Conservation (phyloP, 495 filamentous ascomycete species). For the Aspergillus heteromorphus region DNA sequence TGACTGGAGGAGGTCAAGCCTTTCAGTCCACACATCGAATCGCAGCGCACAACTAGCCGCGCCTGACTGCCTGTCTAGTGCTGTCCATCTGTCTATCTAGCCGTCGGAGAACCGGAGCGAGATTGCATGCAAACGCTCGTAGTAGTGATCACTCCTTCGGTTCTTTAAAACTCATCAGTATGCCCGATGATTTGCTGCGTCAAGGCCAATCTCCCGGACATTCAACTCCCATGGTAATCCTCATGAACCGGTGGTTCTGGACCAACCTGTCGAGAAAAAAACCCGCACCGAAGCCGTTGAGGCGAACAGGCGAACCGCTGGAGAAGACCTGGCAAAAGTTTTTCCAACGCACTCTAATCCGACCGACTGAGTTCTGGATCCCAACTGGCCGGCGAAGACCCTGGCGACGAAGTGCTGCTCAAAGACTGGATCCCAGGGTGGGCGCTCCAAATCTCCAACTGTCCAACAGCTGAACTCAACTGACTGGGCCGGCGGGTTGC, state of each 20-base stretch:
- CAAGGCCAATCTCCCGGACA: no score
- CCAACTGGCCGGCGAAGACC: background rate
- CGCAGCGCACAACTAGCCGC: slow-evolving; percentile 1
- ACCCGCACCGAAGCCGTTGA: background rate
- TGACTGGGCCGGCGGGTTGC: background rate
- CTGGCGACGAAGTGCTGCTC: background rate
- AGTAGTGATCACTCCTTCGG: background rate
- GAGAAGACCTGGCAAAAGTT: background rate
- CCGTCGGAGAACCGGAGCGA: slow-evolving; percentile 1
- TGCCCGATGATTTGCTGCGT: no score
- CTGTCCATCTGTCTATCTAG: background rate
- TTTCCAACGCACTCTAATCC: background rate
- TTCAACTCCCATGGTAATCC: no score
- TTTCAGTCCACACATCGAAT: background rate
- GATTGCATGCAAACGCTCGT: background rate
- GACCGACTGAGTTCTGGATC: background rate
- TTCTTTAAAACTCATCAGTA: no score
- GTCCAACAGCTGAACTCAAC: background rate
- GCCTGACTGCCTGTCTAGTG: background rate
- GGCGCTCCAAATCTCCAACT: no score
- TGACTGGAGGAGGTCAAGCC: background rate
- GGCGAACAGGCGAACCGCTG: background rate
- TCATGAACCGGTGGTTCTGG: background rate
- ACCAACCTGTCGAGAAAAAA: background rate
- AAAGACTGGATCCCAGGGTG: background rate